Percentiles rank a stretch among this genome's conserved stretches.
Conservation (phyloP, 306 rosid species). For the Dalbergia cochinchinensis region DNA sequence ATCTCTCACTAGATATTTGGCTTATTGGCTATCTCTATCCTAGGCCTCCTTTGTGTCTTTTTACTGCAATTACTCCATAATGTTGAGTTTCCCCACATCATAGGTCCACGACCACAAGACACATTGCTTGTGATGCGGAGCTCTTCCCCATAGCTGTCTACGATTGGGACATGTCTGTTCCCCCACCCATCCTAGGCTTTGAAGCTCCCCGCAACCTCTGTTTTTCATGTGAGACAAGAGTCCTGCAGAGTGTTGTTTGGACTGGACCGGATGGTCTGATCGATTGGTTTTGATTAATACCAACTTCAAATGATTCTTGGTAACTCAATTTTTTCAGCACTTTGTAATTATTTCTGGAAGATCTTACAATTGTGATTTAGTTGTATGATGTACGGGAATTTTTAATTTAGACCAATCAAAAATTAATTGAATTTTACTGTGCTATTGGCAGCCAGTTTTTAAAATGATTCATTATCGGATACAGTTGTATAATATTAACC, state of each 20-base stretch:
- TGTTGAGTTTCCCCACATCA: background rate
- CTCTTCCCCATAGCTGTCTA: background rate
- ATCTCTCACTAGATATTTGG: too few species aligned
- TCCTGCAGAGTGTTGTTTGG: background rate
- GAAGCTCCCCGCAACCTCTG: background rate
- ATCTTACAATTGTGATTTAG: too few species aligned
- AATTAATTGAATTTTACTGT: background rate
- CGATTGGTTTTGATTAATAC: background rate
- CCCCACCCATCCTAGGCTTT: background rate
- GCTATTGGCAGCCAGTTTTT: background rate
- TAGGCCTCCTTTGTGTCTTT: too few species aligned
- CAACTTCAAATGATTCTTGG: too few species aligned
- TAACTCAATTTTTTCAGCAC: background rate
- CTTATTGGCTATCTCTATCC: too few species aligned
- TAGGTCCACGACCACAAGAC: constrained; percentile 27
- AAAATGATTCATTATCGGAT: background rate
- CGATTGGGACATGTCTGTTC: constrained; percentile 18
- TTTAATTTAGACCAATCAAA: too few species aligned
- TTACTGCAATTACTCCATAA: background rate
- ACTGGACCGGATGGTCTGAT: background rate
- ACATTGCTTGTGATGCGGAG: background rate
- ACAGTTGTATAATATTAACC: background rate
- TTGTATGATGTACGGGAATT: too few species aligned
- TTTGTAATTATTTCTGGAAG: too few species aligned
- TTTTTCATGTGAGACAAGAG: background rate